Conservation (phyloP, 2,329 filamentous ascomycete genomes). For the Penicillium concentricum region DNA sequence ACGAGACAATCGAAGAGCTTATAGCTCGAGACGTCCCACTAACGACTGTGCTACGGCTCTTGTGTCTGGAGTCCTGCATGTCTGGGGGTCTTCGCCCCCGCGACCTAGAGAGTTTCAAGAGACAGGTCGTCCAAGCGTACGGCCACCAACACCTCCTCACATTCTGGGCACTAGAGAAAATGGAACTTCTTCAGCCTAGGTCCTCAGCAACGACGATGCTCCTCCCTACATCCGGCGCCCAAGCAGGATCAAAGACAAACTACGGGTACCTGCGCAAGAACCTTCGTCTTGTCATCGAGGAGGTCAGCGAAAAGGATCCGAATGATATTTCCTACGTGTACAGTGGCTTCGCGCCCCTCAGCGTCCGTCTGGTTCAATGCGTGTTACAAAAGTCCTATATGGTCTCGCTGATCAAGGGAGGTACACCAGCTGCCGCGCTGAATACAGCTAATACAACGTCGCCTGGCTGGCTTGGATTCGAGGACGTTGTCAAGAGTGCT, state of each 20-base stretch:
- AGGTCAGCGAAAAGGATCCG: slow-evolving; percentile 91
- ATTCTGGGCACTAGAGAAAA: slow-evolving; percentile 80
- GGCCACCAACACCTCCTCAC: slow-evolving; percentile 94
- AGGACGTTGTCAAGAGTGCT: slow-evolving; percentile 85
- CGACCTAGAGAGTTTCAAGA: slow-evolving; percentile 86
- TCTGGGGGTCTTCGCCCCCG: slow-evolving; percentile 83
- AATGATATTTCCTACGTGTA: slow-evolving; percentile 98
- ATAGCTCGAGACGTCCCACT: slow-evolving; percentile 83
- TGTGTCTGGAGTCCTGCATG: slow-evolving; percentile 90
- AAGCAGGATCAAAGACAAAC: slow-evolving; percentile 74
- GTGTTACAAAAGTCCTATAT: slow-evolving; percentile 88
- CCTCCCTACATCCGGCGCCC: slow-evolving; percentile 69
- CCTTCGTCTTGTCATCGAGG: slow-evolving; percentile 86
- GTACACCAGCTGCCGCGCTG: slow-evolving; percentile 49
- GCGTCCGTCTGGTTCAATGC: slow-evolving; percentile 86
- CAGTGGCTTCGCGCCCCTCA: slow-evolving; percentile 92
- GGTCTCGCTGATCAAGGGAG: slow-evolving; percentile 66
- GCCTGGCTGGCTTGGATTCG: slow-evolving; percentile 89
- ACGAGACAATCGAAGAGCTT: slow-evolving; percentile 90
- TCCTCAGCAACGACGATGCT: slow-evolving; percentile 76
- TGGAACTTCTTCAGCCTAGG: slow-evolving; percentile 78
- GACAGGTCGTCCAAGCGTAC: slow-evolving; percentile 85
- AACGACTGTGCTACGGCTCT: slow-evolving; percentile 74
- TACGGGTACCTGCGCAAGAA: slow-evolving; percentile 85
- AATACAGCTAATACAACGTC: slow-evolving; percentile 58